These are phyloP conservation scores for Cyberlindnera xylosilytica DNA, from an alignment of 805 yeast genomes.

Conservation along the genomic window DNA sequence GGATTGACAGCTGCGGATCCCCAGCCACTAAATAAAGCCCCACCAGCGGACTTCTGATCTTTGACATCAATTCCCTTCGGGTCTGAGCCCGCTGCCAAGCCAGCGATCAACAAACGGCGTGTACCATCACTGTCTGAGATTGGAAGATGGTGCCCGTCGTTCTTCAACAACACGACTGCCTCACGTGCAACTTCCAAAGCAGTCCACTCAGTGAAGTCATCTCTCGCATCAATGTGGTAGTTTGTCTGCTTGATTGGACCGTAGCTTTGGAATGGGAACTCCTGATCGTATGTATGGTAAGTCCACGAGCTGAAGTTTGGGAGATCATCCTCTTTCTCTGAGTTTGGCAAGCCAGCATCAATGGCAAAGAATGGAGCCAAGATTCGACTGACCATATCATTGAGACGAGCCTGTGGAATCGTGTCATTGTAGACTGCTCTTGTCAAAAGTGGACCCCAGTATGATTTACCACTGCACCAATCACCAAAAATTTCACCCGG, in stretches of 20 bases:
- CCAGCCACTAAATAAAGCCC: constrained; percentile 59
- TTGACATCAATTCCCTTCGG: constrained; percentile 51
- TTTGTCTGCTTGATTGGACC: constrained; percentile 55
- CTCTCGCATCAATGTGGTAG: constrained; percentile 52
- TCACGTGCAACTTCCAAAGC: constrained; percentile 55
- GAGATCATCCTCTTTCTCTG: constrained; percentile 38
- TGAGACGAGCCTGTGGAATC: constrained; percentile 47
- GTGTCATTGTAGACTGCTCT: constrained; percentile 54
- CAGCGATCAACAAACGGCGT: constrained; percentile 43
- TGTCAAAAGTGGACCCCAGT: constrained; percentile 57
- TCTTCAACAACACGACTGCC: constrained; percentile 54
- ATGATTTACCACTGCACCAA: constrained; percentile 51
- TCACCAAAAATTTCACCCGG: constrained; percentile 55
- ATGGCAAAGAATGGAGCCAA: constrained; percentile 53
- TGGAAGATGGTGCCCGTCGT: constrained; percentile 50
- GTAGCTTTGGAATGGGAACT: constrained; percentile 48
- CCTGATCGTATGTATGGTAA: constrained; percentile 49
- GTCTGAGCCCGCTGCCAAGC: constrained; percentile 50
- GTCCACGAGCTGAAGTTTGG: constrained; percentile 64
- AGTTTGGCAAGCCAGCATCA: constrained; percentile 32
- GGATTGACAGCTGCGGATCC: constrained; percentile 60
- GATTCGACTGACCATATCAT: constrained; percentile 62
- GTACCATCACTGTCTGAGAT: constrained; percentile 41
- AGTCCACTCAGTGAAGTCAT: constrained; percentile 43
- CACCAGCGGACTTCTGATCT: constrained; percentile 51